These are phyloP conservation scores for Hypsizygus marmoreus DNA, from an alignment of 768 basidiomycete genomes.

Conservation along the genomic window DNA sequence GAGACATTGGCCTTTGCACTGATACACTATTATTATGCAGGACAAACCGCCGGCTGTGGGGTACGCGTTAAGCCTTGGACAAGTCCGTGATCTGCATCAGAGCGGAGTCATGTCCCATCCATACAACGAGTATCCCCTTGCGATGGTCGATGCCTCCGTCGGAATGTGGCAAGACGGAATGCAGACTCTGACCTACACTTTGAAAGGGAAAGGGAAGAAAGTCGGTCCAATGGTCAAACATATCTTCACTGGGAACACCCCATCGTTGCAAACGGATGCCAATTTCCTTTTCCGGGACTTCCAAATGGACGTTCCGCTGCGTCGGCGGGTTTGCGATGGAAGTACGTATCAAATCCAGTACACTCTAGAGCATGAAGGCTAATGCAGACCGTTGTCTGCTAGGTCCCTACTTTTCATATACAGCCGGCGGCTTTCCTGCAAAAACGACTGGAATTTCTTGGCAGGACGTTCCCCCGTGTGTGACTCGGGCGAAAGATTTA, in stretches of 20 bases:
- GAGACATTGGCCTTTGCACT: background rate
- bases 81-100: slow-evolving; percentile 38
- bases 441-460: slow-evolving; percentile 14
- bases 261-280: slow-evolving; percentile 39
- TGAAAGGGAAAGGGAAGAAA: slow-evolving; percentile 6
- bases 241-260: slow-evolving; percentile 50
- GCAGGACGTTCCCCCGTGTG: slow-evolving; percentile 24
- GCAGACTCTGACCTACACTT: slow-evolving; percentile 34
- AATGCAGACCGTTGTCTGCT: background rate
- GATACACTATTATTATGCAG: slow-evolving; percentile 9
- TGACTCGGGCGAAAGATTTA: slow-evolving; percentile 28
- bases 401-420: slow-evolving; percentile 36
- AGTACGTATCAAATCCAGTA: too few relatives aligned
- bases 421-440: slow-evolving; percentile 10
- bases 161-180: slow-evolving; percentile 32
- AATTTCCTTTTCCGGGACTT: slow-evolving; percentile 38
- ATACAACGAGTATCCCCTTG: slow-evolving; percentile 26
- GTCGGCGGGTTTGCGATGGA: slow-evolving; percentile 27
- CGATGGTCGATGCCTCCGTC: slow-evolving; percentile 12
- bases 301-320: slow-evolving; percentile 37
- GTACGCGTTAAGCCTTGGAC: slow-evolving; percentile 28
- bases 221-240: slow-evolving; percentile 43
- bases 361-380: too few relatives aligned
- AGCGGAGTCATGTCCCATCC: slow-evolving; percentile 32
- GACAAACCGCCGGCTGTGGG: slow-evolving; percentile 19